A percentile compares a stretch with the other conserved stretches of the same genome.
phyloP scores from a whole-genome alignment of 768 basidiomycete genomes.

The Clathrus columnatus region DNA sequence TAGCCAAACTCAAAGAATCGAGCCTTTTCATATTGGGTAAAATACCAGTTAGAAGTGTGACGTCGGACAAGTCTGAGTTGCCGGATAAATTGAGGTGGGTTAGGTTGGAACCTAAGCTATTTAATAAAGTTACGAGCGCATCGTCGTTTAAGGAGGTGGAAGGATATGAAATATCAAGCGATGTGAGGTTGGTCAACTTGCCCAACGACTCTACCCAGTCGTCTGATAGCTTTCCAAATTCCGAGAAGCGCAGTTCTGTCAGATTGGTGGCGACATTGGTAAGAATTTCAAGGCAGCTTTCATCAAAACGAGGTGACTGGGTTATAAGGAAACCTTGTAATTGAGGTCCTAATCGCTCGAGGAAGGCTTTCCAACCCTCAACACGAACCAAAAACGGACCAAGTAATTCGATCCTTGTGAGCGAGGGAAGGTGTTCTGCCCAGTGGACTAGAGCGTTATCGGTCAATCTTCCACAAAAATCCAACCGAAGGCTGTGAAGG shows the following conservation, averaged over 20 bases:
- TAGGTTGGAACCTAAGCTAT: constrained; percentile 44
- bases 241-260: constrained; percentile 66
- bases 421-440: constrained; percentile 50
- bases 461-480: constrained; percentile 79
- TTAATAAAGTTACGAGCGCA: constrained; percentile 48
- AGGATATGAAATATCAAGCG: constrained; percentile 26
- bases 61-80: constrained; percentile 53
- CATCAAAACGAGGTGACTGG: constrained; percentile 81
- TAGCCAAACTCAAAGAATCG: constrained; percentile 42
- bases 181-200: constrained; percentile 32
- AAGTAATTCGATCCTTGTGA: constrained; percentile 69
- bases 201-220: constrained; percentile 49
- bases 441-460: constrained; percentile 51
- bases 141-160: constrained; percentile 44
- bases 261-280: constrained; percentile 46
- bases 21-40: constrained; percentile 39
- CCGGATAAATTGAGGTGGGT: constrained; percentile 62
- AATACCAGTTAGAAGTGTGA: constrained; percentile 53
- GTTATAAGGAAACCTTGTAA: constrained; percentile 71
- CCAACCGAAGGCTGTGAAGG: constrained; percentile 67
- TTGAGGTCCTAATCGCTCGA: constrained; percentile 46
- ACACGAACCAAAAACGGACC: constrained; percentile 81
- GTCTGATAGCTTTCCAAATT: constrained; percentile 65
- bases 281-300: constrained; percentile 53
- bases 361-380: constrained; percentile 66